Percentiles rank a stretch among this genome's conserved stretches.
phyloP scores from a whole-genome alignment of 2,329 filamentous ascomycete species.

The Metarhizium brunneum region DNA sequence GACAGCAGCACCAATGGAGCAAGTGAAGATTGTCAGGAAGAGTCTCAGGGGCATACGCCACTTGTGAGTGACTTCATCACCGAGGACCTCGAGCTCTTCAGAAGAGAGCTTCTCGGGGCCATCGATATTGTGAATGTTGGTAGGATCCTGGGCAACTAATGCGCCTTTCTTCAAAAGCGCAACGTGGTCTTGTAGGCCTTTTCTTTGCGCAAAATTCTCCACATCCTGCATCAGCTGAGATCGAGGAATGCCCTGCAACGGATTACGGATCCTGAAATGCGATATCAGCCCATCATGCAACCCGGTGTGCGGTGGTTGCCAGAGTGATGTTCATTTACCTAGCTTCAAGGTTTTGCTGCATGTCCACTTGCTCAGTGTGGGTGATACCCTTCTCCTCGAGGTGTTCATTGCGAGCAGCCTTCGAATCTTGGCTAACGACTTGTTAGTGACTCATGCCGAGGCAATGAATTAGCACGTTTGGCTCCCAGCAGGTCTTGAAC shows the following conservation, averaged over 20 bases:
- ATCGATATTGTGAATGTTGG: slow-evolving; percentile 42
- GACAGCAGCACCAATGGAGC: slow-evolving; percentile 59
- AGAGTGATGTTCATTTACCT: slow-evolving; percentile 25
- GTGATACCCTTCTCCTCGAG: slow-evolving; percentile 19
- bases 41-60: slow-evolving; percentile 55
- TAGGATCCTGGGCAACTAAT: slow-evolving; percentile 48
- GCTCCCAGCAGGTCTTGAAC: not conserved
- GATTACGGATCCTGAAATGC: slow-evolving; percentile 33
- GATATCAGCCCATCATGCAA: not conserved
- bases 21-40: slow-evolving; percentile 57
- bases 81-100: slow-evolving; percentile 47
- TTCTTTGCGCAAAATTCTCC: slow-evolving; percentile 46
- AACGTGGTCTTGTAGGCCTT: slow-evolving; percentile 50
- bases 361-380: slow-evolving; percentile 23
- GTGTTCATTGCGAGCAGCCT: slow-evolving; percentile 8
- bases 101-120: slow-evolving; percentile 46
- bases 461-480: not conserved
- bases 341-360: slow-evolving; percentile 31
- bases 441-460: slow-evolving; percentile 1
- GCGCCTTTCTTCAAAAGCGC: slow-evolving; percentile 48
- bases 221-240: slow-evolving; percentile 47
- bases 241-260: slow-evolving; percentile 38
- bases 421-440: slow-evolving; percentile 8
- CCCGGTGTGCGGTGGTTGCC: not conserved
- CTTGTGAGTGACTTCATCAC: slow-evolving; percentile 52